A percentile compares a stretch with the other conserved stretches of the same genome.
Conservation (phyloP, 202 grass and related monocot species). For the Schoenoplectus tabernaemontani region DNA sequence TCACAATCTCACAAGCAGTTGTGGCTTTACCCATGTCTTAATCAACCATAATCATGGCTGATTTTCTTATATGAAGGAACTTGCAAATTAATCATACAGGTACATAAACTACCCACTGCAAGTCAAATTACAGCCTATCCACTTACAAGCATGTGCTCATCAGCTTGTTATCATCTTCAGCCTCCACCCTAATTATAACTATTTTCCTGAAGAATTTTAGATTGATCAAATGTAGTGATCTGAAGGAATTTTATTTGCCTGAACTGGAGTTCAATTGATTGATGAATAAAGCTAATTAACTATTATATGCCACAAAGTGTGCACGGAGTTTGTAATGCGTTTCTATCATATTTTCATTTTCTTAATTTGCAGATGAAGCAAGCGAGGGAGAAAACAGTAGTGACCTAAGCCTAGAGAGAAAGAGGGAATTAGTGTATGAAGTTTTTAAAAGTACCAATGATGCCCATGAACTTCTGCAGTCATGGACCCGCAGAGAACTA, state of each 20-base stretch:
- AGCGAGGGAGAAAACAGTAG: constrained; percentile 48
- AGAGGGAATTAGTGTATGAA: constrained; percentile 73
- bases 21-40: background rate
- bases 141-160: background rate
- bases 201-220: background rate
- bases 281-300: background rate
- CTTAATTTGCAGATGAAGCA: constrained; percentile 39
- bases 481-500: constrained; percentile 76
- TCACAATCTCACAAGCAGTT: background rate
- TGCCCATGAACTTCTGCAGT: constrained; percentile 78
- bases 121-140: background rate
- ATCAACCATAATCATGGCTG: background rate
- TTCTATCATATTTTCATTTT: background rate
- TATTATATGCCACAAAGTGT: background rate
- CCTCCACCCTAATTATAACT: background rate
- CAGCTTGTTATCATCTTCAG: background rate
- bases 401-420: constrained; percentile 60
- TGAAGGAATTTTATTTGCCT: background rate
- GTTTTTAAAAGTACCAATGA: constrained; percentile 50
- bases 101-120: background rate
- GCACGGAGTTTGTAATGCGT: background rate
- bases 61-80: background rate
- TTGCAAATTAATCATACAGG: background rate
- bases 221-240: background rate
- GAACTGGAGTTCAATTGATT: background rate